A percentile compares a stretch with the other conserved stretches of the same genome.
These are phyloP conservation scores for Dioscorea alata DNA, from an alignment of 106 monocot genomes.

Conservation along the genomic window DNA sequence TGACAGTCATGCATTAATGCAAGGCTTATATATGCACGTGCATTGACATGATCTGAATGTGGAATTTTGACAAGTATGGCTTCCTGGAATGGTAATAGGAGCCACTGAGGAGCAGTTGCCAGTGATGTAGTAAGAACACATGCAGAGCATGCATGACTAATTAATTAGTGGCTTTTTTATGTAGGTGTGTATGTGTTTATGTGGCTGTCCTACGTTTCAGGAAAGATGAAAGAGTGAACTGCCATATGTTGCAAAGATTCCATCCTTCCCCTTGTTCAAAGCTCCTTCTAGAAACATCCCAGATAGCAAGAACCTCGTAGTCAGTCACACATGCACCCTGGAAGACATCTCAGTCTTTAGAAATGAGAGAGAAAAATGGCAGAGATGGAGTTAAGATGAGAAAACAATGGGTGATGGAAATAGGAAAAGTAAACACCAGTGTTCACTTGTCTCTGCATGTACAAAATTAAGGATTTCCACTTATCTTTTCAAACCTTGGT, in stretches of 20 bases:
- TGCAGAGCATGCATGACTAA: background rate
- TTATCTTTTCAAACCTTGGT: too few species aligned
- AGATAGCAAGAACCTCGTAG: background rate
- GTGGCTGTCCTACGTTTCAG: background rate
- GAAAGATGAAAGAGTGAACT: background rate
- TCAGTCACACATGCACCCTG: background rate
- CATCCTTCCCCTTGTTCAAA: background rate
- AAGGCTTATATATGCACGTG: background rate
- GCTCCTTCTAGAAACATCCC: conserved; percentile 5
- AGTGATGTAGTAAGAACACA: background rate
- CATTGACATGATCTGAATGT: background rate
- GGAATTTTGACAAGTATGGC: background rate
- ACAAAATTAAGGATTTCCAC: background rate
- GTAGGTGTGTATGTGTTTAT: background rate
- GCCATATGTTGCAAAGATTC: background rate
- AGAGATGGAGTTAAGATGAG: background rate
- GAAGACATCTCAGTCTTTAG: background rate
- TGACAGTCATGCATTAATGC: background rate
- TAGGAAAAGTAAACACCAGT: background rate
- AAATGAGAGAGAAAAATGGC: background rate
- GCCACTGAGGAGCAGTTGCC: background rate
- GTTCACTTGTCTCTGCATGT: background rate
- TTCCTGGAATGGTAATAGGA: background rate
- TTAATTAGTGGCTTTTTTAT: too few species aligned
- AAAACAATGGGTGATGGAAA: background rate